Evolutionary conservation across 352 stramenopile species (phyloP), one percentile per base, ranked within the genome.

Genomic region (Pythium grandisporangium): DNA sequence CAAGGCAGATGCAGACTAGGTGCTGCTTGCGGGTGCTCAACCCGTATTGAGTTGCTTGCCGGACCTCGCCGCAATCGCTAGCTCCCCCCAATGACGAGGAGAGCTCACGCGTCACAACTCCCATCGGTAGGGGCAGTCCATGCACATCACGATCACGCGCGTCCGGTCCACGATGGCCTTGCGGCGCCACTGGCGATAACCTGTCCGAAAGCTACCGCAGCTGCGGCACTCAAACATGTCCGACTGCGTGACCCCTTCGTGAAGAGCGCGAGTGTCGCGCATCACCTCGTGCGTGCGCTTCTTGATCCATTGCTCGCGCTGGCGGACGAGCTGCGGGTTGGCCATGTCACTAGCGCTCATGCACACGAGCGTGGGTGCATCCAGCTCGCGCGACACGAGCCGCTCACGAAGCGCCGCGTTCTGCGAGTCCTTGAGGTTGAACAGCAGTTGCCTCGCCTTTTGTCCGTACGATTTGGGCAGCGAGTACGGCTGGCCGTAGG

Each of bases 211-310:
- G 30, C 70, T 84, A 11, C 79, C 76, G 34, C 79, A 92, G 40
- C 65, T 82, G 22, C 76, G 79, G 47, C 79, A 92, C 53, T 89
- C 78, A 23, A 92, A 92, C 21, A 90, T 49, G 33, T 86, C 70
- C 11, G 76, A 76, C 57, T 90, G 73, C 30, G 63, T 69, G 45
- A 87, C 84, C 26, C 76, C 75, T 3, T 88, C 70, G 14, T 68
- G 59, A n/a, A n/a, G n/a, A 34, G 78, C 71, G 3, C 66, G 62
- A 25, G 62, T 56, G 46, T 88, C 60, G 14, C 79, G 73, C 71
- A 84, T 92, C 20, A 92, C 79, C 45, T 92, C 76, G 58, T 78
- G 62, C 4, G 79, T 92, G 25, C 79, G 76, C 39, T 89, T 88
- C 59, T 69, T 81, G 45, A 93, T 89, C 74, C 79, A 93, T 48